phyloP scores from a whole-genome alignment of 495 filamentous ascomycete species.

The Aspergillus asperescens region DNA sequence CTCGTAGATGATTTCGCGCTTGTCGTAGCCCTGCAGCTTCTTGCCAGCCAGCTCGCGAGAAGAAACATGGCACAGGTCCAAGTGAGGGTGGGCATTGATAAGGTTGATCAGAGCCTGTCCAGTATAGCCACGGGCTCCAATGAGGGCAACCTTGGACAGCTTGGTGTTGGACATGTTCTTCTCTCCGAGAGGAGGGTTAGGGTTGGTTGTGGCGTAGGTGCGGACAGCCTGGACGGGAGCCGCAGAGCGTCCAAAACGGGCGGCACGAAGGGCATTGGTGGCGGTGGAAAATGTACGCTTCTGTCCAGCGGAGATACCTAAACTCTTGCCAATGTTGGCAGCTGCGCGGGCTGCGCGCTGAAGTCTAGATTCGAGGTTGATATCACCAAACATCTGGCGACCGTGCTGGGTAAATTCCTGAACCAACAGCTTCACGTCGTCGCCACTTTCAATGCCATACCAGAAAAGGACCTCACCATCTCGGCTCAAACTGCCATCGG shows the following conservation, averaged over 20 bases:
- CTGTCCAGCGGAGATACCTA: slow-evolving; percentile 52
- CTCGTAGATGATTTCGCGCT: slow-evolving; percentile 91
- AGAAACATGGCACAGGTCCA: slow-evolving; percentile 90
- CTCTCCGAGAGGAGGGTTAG: slow-evolving; percentile 93
- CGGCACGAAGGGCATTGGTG: slow-evolving; percentile 39
- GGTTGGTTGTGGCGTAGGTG: slow-evolving; percentile 74
- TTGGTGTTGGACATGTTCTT: slow-evolving; percentile 80
- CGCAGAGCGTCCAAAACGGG: slow-evolving; percentile 27
- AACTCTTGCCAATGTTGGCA: slow-evolving; percentile 49
- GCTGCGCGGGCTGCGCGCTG: slow-evolving; percentile 69
- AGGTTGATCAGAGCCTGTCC: slow-evolving; percentile 88
- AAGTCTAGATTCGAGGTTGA: slow-evolving; percentile 81
- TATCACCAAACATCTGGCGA: slow-evolving; percentile 82
- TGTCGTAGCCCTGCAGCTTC: slow-evolving; percentile 85
- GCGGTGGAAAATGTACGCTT: slow-evolving; percentile 59
- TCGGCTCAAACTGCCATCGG: slow-evolving; percentile 80
- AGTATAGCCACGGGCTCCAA: slow-evolving; percentile 94
- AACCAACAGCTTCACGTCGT: slow-evolving; percentile 82
- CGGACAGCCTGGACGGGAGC: slow-evolving; percentile 30
- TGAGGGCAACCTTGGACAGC: slow-evolving; percentile 81
- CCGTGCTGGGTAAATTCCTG: slow-evolving; percentile 81
- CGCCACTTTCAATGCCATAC: slow-evolving; percentile 83
- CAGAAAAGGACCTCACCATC: slow-evolving; percentile 93
- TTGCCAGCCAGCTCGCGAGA: slow-evolving; percentile 90
- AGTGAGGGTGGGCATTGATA: slow-evolving; percentile 85